Percentiles rank a stretch among this genome's conserved stretches.
These are phyloP conservation scores for Discostella pseudostelligera DNA, from an alignment of 108 stramenopile genomes.

Conservation along the genomic window DNA sequence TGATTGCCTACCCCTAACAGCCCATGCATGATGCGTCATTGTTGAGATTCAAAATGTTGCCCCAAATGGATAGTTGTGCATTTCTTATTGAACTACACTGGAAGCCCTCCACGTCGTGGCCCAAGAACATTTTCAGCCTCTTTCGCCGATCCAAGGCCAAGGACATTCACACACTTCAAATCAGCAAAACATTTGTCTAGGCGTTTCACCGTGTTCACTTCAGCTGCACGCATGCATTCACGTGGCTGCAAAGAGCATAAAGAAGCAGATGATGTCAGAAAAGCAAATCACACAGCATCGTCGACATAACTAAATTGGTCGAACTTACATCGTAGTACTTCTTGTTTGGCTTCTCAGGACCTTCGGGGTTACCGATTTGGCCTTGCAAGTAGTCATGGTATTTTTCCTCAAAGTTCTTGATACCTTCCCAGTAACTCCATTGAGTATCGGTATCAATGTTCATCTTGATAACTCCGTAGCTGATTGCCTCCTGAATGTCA, in stretches of 20 bases:
- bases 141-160: constrained; percentile 60
- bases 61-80: no score
- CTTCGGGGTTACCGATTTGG: constrained; percentile 97
- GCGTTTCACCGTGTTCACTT: constrained; percentile 84
- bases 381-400: constrained; percentile 83
- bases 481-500: constrained; percentile 81
- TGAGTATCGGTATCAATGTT: constrained; percentile 98
- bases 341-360: constrained; percentile 94
- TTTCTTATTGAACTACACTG: constrained; percentile 53
- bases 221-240: constrained; percentile 90
- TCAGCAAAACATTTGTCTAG: constrained; percentile 81
- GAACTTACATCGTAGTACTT: constrained; percentile 91
- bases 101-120: constrained; percentile 85
- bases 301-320: neutral
- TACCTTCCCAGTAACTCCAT: constrained; percentile 91
- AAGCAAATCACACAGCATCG: neutral
- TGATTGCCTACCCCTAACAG: no score
- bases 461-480: constrained; percentile 94
- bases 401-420: constrained; percentile 74
- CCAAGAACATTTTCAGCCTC: constrained; percentile 70
- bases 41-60: no score
- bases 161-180: constrained; percentile 86
- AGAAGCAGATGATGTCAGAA: constrained; percentile 1
- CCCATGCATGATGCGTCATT: no score
- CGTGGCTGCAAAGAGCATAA: constrained; percentile 63